These are phyloP conservation scores for Trametes villosa DNA, from an alignment of 768 basidiomycete genomes.

Conservation along the genomic window DNA sequence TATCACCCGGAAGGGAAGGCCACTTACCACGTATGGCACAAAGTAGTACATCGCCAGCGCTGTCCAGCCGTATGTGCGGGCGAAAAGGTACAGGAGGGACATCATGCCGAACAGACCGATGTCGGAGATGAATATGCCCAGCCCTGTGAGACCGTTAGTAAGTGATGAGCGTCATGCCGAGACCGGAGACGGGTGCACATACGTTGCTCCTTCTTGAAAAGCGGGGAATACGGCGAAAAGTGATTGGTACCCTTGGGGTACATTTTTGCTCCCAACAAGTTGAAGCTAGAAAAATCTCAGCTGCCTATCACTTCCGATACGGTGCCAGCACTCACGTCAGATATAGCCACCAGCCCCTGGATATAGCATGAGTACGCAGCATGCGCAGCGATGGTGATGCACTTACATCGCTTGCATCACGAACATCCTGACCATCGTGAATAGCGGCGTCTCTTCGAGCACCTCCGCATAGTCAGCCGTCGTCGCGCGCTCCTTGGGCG, in stretches of 20 bases:
- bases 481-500: conserved; percentile 27
- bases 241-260: conserved; percentile 38
- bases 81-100: conserved; percentile 18
- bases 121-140: conserved; percentile 33
- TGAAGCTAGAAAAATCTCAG: conserved; percentile 19
- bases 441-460: conserved; percentile 37
- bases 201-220: conserved; percentile 33
- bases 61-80: conserved; percentile 25
- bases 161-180: neutral
- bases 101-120: conserved; percentile 33
- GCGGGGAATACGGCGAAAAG: conserved; percentile 33
- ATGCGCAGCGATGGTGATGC: neutral
- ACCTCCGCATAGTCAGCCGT: conserved; percentile 36
- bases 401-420: conserved; percentile 36
- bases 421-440: conserved; percentile 31
- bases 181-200: neutral
- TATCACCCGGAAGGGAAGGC: conserved; percentile 1
- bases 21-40: conserved; percentile 34
- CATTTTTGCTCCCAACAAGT: conserved; percentile 33
- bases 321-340: conserved; percentile 21
- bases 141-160: conserved; percentile 19
- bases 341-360: conserved; percentile 35
- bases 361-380: neutral
- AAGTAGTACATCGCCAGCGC: conserved; percentile 33
- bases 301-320: neutral